phyloP scores from a whole-genome alignment of 2,329 filamentous ascomycete genomes.

The Zasmidium citrigriseum region DNA sequence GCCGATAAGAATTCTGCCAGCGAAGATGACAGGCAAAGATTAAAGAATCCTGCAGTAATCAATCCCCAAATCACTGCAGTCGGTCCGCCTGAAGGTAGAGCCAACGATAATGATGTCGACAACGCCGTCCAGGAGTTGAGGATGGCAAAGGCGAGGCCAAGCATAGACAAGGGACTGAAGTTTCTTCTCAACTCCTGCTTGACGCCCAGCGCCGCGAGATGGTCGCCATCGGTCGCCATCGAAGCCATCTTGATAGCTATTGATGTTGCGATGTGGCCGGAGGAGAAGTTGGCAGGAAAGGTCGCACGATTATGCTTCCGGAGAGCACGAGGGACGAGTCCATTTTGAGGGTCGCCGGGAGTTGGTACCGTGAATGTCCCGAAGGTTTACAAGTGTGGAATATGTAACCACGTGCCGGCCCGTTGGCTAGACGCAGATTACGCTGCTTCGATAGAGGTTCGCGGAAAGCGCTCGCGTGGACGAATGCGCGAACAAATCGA shows the following conservation, averaged over 20 bases:
- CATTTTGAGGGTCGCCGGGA: not conserved
- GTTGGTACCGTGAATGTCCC: not conserved
- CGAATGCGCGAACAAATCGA: not conserved
- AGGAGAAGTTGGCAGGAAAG: not conserved
- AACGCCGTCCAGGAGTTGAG: conserved; percentile 65
- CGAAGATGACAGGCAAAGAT: conserved; percentile 67
- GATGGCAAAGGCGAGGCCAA: conserved; percentile 64
- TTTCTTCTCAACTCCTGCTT: conserved; percentile 60
- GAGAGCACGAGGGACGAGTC: not conserved
- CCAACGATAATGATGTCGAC: conserved; percentile 59
- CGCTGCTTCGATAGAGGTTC: not conserved
- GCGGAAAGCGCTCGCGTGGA: not conserved
- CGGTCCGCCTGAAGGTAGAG: conserved; percentile 70
- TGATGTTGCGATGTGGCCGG: not conserved
- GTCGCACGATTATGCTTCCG: not conserved
- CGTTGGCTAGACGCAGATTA: not conserved
- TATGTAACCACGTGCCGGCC: not conserved
- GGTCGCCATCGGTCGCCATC: conserved; percentile 44
- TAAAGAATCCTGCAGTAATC: conserved; percentile 62
- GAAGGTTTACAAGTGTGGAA: not conserved
- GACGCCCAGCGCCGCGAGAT: conserved; percentile 59
- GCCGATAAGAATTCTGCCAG: conserved; percentile 67
- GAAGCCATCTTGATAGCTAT: not conserved
- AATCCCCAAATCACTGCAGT: conserved; percentile 72
- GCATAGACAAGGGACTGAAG: conserved; percentile 61